These are phyloP conservation scores for Yarrowia sp. DNA, from an alignment of 805 yeast species.

Conservation along the genomic window DNA sequence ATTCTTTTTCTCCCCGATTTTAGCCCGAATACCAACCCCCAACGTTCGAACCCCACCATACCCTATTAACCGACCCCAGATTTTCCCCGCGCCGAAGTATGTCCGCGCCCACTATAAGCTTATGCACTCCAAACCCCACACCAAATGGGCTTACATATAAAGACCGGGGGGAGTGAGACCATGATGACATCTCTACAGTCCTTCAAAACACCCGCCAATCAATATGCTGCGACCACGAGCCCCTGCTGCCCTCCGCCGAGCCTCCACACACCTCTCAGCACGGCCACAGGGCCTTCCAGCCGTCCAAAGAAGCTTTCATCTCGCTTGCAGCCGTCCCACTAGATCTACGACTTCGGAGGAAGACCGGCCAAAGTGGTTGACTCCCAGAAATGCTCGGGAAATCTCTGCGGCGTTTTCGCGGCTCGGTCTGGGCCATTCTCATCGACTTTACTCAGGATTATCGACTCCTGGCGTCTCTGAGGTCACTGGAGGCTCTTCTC, in stretches of 20 bases:
- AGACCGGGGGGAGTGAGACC: constrained; percentile 7
- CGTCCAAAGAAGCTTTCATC: constrained; percentile 10
- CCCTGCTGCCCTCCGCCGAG: background rate
- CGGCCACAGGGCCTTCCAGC: background rate
- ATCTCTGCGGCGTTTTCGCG: background rate
- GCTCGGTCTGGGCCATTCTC: background rate
- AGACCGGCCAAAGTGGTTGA: constrained; percentile 2
- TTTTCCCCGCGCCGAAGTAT: constrained; percentile 22
- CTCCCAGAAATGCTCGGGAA: background rate
- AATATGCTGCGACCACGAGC: constrained; percentile 15
- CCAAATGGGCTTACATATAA: constrained; percentile 9
- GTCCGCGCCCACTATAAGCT: constrained; percentile 9
- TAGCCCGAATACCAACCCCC: constrained; percentile 2
- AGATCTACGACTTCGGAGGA: constrained; percentile 2
- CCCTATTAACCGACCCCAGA: constrained; percentile 1
- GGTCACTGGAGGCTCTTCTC: constrained; percentile 8
- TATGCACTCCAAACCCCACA: constrained; percentile 22
- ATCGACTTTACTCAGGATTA: constrained; percentile 3
- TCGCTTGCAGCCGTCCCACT: constrained; percentile 1
- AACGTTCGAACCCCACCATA: constrained; percentile 4
- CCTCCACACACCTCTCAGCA: background rate
- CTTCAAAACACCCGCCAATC: background rate
- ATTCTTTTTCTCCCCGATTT: background rate
- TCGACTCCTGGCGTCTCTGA: background rate
- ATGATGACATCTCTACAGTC: background rate